phyloP scores from a whole-genome alignment of 2,329 filamentous ascomycete genomes.

The Shiraia sp. region DNA sequence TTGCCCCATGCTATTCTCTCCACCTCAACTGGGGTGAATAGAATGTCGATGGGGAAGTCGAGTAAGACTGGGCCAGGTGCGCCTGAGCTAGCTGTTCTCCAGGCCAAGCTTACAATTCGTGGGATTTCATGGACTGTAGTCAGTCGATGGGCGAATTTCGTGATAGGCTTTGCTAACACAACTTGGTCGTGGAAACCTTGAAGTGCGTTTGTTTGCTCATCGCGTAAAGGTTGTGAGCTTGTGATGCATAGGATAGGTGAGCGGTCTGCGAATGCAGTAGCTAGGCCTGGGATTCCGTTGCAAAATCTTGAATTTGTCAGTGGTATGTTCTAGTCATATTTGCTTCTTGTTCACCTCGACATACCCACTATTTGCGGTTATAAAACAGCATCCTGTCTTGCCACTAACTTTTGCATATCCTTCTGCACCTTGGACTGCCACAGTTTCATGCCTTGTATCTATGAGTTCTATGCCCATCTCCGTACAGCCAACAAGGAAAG shows the following conservation, averaged over 20 bases:
- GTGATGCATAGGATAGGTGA: constrained; percentile 53
- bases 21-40: constrained; percentile 47
- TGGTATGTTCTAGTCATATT: neutral
- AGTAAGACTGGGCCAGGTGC: constrained; percentile 47
- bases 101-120: constrained; percentile 49
- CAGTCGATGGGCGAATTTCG: constrained; percentile 52
- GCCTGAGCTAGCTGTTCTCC: constrained; percentile 45
- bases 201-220: constrained; percentile 52
- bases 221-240: constrained; percentile 49
- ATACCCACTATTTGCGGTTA: constrained; percentile 55
- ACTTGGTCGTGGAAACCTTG: constrained; percentile 55
- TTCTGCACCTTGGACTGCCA: constrained; percentile 54
- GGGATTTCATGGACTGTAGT: constrained; percentile 52
- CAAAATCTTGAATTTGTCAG: constrained; percentile 43
- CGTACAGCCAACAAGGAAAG: constrained; percentile 52
- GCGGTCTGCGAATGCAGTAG: constrained; percentile 52
- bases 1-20: constrained; percentile 48
- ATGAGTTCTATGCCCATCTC: constrained; percentile 48
- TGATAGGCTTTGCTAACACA: constrained; percentile 49
- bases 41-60: constrained; percentile 47
- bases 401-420: constrained; percentile 51
- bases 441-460: constrained; percentile 54
- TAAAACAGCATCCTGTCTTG: constrained; percentile 52
- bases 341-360: constrained; percentile 6
- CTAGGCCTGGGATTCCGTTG: constrained; percentile 52